Conservation (phyloP, 23 red algal species). For the Gracilaria gracilis region DNA sequence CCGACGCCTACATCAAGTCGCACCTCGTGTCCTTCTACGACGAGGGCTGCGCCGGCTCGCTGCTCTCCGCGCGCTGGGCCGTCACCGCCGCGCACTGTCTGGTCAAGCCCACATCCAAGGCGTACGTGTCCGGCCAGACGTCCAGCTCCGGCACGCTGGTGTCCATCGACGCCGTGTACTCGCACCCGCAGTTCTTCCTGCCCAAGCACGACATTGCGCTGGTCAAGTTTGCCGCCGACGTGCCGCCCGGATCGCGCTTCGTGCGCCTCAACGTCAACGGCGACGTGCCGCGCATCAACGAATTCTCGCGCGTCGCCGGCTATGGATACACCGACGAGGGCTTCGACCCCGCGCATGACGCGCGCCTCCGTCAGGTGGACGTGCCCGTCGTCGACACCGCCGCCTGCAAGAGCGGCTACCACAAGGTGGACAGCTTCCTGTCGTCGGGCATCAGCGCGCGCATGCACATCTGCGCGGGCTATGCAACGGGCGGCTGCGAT, state of each 20-base stretch:
- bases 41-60: constrained; percentile 56
- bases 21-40: constrained; percentile 20
- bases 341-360: constrained; percentile 8
- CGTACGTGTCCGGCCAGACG: background rate
- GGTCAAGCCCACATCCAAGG: constrained; percentile 18
- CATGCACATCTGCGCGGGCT: constrained; percentile 67
- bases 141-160: background rate
- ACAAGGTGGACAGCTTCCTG: background rate
- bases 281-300: constrained; percentile 19
- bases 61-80: constrained; percentile 51
- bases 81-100: constrained; percentile 78
- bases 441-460: background rate
- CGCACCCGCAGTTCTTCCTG: constrained; percentile 34
- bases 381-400: constrained; percentile 45
- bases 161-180: background rate
- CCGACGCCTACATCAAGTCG: background rate
- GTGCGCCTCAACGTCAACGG: constrained; percentile 34
- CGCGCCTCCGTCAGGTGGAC: constrained; percentile 46
- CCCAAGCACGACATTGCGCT: constrained; percentile 40
- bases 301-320: constrained; percentile 43
- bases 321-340: constrained; percentile 47
- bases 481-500: constrained; percentile 52
- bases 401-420: background rate
- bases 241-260: constrained; percentile 30
- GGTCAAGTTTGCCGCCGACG: constrained; percentile 9